phyloP scores from a whole-genome alignment of 139 green algal genomes.

The Tetradesmus obliquus region DNA sequence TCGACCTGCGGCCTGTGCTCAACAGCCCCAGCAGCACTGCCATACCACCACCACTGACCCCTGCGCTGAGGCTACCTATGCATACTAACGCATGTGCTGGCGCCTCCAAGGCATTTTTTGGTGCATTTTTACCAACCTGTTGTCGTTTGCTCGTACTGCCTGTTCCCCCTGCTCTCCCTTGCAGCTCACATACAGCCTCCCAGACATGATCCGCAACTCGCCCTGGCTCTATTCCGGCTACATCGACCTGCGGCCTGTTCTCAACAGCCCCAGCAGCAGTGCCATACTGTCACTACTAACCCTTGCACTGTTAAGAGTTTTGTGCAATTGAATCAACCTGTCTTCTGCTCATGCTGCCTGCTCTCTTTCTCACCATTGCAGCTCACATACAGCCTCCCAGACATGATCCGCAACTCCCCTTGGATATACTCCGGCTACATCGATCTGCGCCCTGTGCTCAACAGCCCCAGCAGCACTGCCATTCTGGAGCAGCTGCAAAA shows the following conservation, averaged over 20 bases:
- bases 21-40: no score
- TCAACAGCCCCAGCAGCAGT: no score
- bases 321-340: no score
- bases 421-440: conserved; percentile 39
- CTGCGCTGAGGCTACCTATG: no score
- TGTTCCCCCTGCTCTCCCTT: background rate
- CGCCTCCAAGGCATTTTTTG: no score
- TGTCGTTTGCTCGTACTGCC: background rate
- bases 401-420: background rate
- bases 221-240: background rate
- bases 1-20: background rate
- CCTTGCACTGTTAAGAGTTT: no score
- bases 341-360: background rate
- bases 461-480: background rate
- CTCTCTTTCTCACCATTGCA: background rate
- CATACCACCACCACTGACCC: no score
- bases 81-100: no score
- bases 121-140: no score
- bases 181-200: background rate
- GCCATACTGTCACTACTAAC: no score
- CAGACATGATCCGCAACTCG: background rate
- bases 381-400: conserved; percentile 3
- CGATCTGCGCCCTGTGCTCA: background rate
- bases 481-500: background rate
- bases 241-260: background rate